Evolutionary conservation across 1,284 basidiomycete genomes (phyloP).

Genomic region (Boletellus sp.): DNA sequence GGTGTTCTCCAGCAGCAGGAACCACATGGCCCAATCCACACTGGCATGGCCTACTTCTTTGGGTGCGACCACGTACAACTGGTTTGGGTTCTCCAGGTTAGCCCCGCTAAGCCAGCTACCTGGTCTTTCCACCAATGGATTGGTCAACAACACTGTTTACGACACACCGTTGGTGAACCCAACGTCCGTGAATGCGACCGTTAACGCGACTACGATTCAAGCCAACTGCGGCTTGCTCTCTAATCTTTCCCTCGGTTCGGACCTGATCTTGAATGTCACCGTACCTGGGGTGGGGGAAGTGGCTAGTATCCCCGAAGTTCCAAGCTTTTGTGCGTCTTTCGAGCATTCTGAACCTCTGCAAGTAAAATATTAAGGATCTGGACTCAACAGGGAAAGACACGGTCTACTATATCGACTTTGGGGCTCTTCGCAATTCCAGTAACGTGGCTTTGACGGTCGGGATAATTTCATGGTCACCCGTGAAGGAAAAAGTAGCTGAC

Average conservation of each 20-base stretch:
- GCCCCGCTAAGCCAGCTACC: not conserved
- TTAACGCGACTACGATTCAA: not conserved
- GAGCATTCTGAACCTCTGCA: not conserved
- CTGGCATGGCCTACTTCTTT: not conserved
- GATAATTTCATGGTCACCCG: not conserved
- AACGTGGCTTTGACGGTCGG: not conserved
- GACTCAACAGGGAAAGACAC: not conserved
- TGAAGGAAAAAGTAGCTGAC: not conserved
- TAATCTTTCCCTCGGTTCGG: not conserved
- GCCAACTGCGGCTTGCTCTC: not conserved
- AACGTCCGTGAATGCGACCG: not conserved
- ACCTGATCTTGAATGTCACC: not conserved
- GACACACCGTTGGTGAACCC: not conserved
- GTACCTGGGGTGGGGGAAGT: not conserved
- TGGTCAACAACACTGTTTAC: not conserved
- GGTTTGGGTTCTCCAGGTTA: not conserved
- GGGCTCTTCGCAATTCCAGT: not conserved
- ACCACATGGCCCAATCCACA: not conserved
- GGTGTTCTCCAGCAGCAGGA: not conserved
- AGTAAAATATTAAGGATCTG: not conserved
- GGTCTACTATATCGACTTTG: not conserved
- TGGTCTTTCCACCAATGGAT: not conserved
- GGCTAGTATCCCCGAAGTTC: not conserved
- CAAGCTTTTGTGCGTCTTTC: not conserved
- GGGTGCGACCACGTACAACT: not conserved